A percentile compares a stretch with the other conserved stretches of the same genome.
Evolutionary conservation across 108 stramenopile genomes (phyloP).

Genomic region (Chaetoceros muelleri): DNA sequence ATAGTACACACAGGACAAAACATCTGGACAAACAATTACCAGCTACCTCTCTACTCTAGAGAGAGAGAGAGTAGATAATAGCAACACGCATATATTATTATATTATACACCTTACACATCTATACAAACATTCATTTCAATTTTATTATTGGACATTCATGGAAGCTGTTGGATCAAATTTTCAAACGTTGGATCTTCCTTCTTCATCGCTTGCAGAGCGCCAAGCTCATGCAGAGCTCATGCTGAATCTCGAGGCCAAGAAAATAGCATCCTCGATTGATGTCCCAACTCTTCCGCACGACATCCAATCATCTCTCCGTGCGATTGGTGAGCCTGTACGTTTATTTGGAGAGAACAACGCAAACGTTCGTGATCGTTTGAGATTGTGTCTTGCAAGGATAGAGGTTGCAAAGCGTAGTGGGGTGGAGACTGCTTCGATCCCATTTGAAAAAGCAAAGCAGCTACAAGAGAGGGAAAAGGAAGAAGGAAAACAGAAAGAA

Average conservation of each 20-base stretch:
- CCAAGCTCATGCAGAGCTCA: constrained; percentile 35
- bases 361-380: constrained; percentile 75
- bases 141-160: too few relatives aligned
- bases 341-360: constrained; percentile 87
- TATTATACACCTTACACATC: too few relatives aligned
- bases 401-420: constrained; percentile 39
- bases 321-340: constrained; percentile 60
- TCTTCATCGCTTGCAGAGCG: constrained; percentile 44
- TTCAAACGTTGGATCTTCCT: constrained; percentile 50
- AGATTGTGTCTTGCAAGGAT: constrained; percentile 51
- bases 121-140: too few relatives aligned
- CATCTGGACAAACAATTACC: too few relatives aligned
- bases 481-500: constrained; percentile 11
- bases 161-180: not conserved
- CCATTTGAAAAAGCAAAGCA: constrained; percentile 4
- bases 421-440: constrained; percentile 3
- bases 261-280: constrained; percentile 61
- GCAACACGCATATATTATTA: too few relatives aligned
- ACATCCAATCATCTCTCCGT: constrained; percentile 64
- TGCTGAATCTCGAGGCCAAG: constrained; percentile 73
- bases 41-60: too few relatives aligned
- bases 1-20: too few relatives aligned
- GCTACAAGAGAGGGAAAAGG: constrained; percentile 19
- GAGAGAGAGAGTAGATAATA: too few relatives aligned
- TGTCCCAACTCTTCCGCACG: constrained; percentile 74